Evolutionary conservation across 2,329 filamentous ascomycete species (phyloP).

Genomic region (Fusarium succisae): DNA sequence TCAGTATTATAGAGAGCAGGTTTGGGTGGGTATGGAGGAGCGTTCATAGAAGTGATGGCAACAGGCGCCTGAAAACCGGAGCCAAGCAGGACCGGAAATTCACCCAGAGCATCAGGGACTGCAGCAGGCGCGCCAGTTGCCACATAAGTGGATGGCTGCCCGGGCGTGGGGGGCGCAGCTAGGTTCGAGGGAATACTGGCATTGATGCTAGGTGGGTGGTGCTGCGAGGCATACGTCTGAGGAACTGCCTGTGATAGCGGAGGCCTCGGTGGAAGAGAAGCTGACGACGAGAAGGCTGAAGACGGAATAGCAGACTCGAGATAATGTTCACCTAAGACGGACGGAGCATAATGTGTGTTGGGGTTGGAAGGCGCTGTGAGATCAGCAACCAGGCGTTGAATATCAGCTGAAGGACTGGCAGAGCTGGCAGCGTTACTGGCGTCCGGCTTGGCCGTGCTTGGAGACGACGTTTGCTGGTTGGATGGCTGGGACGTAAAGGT

Average conservation of each 20-base stretch:
- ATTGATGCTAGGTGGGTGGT: conserved; percentile 47
- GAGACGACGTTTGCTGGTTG: conserved; percentile 38
- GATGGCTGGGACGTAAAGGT: conserved; percentile 33
- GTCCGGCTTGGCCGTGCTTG: conserved; percentile 43
- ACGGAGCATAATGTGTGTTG: conserved; percentile 43
- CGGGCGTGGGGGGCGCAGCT: conserved; percentile 45
- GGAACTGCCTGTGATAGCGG: conserved; percentile 52
- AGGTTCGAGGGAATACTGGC: conserved; percentile 43
- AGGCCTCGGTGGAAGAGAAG: conserved; percentile 60
- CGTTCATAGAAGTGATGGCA: conserved; percentile 45
- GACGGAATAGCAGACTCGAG: conserved; percentile 40
- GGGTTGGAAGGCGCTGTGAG: conserved; percentile 50
- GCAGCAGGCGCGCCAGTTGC: conserved; percentile 46
- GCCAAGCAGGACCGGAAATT: conserved; percentile 44
- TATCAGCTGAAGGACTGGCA: conserved; percentile 48
- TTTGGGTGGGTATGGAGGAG: conserved; percentile 46
- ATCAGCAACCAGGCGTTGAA: conserved; percentile 54
- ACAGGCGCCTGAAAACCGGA: conserved; percentile 43
- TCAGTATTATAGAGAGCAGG: conserved; percentile 43
- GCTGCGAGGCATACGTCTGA: conserved; percentile 51
- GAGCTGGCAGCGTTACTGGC: conserved; percentile 41
- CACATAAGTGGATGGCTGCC: conserved; percentile 48
- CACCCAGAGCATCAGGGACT: conserved; percentile 45
- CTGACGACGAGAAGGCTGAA: conserved; percentile 49
- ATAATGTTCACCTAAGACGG: conserved; percentile 40